phyloP scores from a whole-genome alignment of 2,329 filamentous ascomycete species.

The Phialophora expanda region DNA sequence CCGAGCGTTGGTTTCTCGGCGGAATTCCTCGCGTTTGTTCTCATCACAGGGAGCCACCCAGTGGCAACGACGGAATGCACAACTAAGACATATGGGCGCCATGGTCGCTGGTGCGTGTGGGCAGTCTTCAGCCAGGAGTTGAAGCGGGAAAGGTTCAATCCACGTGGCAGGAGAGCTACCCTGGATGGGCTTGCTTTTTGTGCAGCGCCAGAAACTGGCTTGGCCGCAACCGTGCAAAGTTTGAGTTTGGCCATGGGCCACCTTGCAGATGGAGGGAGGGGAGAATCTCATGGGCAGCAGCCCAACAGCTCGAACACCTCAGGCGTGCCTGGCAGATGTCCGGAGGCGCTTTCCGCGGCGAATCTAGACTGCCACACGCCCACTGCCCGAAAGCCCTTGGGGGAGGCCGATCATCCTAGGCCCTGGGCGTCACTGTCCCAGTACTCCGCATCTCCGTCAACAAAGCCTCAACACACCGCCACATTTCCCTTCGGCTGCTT shows the following conservation, averaged over 20 bases:
- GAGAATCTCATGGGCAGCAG: background rate
- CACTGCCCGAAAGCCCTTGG: background rate
- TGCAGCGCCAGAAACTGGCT: background rate
- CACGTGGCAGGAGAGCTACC: background rate
- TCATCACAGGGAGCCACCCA: background rate
- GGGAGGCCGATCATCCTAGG: background rate
- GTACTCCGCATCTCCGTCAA: background rate
- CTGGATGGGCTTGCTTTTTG: conserved; percentile 1
- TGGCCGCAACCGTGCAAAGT: background rate
- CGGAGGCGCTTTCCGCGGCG: conserved; percentile 5
- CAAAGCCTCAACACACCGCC: conserved; percentile 4
- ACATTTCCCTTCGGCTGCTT: background rate
- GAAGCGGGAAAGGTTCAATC: background rate
- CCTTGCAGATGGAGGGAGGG: background rate
- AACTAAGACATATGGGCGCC: background rate
- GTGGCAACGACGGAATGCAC: background rate
- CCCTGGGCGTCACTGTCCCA: no score
- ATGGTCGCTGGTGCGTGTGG: background rate
- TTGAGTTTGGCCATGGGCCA: conserved; percentile 1
- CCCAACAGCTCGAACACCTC: background rate
- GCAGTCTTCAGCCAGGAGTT: background rate
- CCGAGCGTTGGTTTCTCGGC: background rate
- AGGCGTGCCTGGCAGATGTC: background rate
- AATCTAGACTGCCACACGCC: background rate
- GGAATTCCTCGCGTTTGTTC: background rate